phyloP scores from a whole-genome alignment of 1,139 yeast species.

The Nadsonia commutata region DNA sequence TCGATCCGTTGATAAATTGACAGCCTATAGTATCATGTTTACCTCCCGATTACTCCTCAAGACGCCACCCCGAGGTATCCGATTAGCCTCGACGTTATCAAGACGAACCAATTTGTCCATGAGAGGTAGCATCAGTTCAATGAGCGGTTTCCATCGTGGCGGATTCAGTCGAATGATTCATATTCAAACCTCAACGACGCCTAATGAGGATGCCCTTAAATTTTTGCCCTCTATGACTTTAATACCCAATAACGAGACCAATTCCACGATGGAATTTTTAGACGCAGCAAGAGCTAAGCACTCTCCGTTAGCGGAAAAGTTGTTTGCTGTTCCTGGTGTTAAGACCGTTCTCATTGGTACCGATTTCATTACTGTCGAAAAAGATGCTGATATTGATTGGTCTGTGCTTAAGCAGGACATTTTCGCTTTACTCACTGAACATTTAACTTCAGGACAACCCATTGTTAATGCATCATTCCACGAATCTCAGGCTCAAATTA shows the following conservation, averaged over 20 bases:
- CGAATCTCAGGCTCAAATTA: constrained; percentile 32
- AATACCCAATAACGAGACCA: constrained; percentile 31
- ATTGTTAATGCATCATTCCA: constrained; percentile 32
- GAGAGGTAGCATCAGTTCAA: not conserved
- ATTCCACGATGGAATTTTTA: constrained; percentile 44
- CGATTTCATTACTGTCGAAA: constrained; percentile 76
- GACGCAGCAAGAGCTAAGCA: constrained; percentile 55
- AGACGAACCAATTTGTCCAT: not conserved
- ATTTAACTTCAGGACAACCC: constrained; percentile 61
- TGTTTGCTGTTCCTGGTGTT: constrained; percentile 78
- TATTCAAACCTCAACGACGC: constrained; percentile 59
- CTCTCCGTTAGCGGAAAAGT: constrained; percentile 68
- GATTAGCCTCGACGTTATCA: not conserved
- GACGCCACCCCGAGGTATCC: not conserved
- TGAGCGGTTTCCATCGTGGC: not conserved
- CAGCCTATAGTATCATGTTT: not conserved
- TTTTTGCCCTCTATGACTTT: constrained; percentile 60
- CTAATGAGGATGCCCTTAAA: constrained; percentile 85
- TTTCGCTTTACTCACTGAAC: constrained; percentile 72
- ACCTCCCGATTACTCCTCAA: too few relatives aligned
- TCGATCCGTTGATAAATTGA: too few relatives aligned
- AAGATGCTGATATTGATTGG: constrained; percentile 46
- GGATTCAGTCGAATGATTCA: not conserved
- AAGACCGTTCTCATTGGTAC: constrained; percentile 79
- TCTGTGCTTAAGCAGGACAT: constrained; percentile 75